A percentile compares a stretch with the other conserved stretches of the same genome.
phyloP scores from a whole-genome alignment of 441 rosid species.

The Macaranga tanarius region DNA sequence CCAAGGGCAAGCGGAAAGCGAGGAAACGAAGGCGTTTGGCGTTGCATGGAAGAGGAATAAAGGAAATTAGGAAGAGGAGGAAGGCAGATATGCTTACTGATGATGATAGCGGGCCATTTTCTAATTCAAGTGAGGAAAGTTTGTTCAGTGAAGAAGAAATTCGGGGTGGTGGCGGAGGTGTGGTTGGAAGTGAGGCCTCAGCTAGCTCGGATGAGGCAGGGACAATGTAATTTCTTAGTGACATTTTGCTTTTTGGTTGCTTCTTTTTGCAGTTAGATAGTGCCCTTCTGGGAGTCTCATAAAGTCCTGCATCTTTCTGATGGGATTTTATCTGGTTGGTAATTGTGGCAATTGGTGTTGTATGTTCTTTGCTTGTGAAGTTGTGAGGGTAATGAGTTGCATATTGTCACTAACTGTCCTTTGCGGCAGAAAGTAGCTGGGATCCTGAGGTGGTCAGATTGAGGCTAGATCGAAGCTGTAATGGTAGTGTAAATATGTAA shows the following conservation, averaged over 20 bases:
- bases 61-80: constrained; percentile 52
- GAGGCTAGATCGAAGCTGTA: not conserved
- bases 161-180: constrained; percentile 43
- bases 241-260: not conserved
- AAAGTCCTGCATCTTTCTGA: not conserved
- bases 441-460: not conserved
- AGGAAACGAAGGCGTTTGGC: constrained; percentile 72
- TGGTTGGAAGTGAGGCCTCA: constrained; percentile 51
- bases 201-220: constrained; percentile 62
- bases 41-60: constrained; percentile 68
- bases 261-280: not conserved
- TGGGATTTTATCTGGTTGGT: not conserved
- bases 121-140: constrained; percentile 73
- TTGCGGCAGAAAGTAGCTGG: not conserved
- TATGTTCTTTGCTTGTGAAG: not conserved
- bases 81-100: constrained; percentile 43
- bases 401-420: not conserved
- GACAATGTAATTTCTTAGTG: constrained; percentile 23
- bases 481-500: constrained; percentile 19
- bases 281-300: not conserved
- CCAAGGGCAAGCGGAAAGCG: constrained; percentile 81
- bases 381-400: not conserved
- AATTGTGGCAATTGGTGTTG: not conserved
- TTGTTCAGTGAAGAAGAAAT: constrained; percentile 66
- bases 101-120: constrained; percentile 51